A percentile compares a stretch with the other conserved stretches of the same genome.
phyloP scores from a whole-genome alignment of 1,284 basidiomycete species.

The Sphaerobolus stellatus region DNA sequence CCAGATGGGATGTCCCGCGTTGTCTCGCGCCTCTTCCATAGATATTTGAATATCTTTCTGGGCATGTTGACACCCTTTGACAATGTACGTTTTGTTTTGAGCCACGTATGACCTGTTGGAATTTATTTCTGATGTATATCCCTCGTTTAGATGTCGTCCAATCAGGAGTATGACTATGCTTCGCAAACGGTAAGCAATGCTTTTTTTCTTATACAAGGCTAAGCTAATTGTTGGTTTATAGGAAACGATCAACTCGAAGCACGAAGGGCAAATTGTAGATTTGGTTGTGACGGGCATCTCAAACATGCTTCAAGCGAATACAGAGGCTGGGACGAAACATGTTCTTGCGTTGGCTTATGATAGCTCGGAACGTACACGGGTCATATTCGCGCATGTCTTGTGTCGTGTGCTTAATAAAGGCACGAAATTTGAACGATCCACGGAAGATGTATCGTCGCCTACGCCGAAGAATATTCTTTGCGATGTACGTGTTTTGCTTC shows the following conservation, averaged over 20 bases:
- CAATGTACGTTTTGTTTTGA: not conserved
- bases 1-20: conserved; percentile 69
- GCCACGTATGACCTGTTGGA: too few species aligned
- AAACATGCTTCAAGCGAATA: conserved; percentile 81
- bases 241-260: conserved; percentile 7
- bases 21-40: conserved; percentile 75
- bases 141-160: not conserved
- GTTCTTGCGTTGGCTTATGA: conserved; percentile 82
- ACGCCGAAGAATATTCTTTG: conserved; percentile 60
- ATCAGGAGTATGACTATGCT: conserved; percentile 1
- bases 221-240: not conserved
- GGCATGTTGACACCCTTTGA: conserved; percentile 43
- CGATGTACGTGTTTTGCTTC: conserved; percentile 51
- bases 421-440: conserved; percentile 58
- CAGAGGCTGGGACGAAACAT: conserved; percentile 87
- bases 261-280: conserved; percentile 56
- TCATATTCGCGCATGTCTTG: conserved; percentile 88
- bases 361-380: conserved; percentile 67
- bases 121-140: too few species aligned
- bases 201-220: not conserved
- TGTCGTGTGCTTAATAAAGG: conserved; percentile 82
- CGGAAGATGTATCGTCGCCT: conserved; percentile 31
- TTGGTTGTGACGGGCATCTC: conserved; percentile 76
- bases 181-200: not conserved
- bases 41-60: conserved; percentile 68